These are phyloP conservation scores for Dalechampia spathulata DNA, from an alignment of 441 rosid species.

Conservation along the genomic window DNA sequence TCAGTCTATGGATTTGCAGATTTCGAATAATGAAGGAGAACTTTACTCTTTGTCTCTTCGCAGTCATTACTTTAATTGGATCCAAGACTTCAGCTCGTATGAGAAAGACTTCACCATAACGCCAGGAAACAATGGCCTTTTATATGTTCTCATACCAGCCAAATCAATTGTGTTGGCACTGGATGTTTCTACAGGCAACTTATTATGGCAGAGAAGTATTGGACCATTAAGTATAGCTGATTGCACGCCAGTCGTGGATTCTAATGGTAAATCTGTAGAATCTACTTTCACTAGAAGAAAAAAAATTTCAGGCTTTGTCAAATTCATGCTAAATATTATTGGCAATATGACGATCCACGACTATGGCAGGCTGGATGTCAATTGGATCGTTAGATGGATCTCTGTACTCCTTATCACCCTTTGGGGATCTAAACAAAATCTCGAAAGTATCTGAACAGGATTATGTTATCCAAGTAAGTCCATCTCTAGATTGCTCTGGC, in stretches of 20 bases:
- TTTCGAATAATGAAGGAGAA: constrained; percentile 66
- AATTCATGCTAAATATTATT: neutral
- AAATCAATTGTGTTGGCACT: constrained; percentile 52
- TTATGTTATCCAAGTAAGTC: constrained; percentile 51
- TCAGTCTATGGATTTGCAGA: constrained; percentile 29
- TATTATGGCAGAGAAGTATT: constrained; percentile 55
- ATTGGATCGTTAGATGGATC: constrained; percentile 80
- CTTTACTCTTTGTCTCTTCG: constrained; percentile 70
- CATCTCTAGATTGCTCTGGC: constrained; percentile 75
- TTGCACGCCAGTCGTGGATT: constrained; percentile 47
- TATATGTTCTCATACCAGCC: constrained; percentile 52
- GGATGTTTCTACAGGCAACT: constrained; percentile 55
- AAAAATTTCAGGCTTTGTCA: too few relatives aligned
- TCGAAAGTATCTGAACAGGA: constrained; percentile 27
- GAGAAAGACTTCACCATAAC: constrained; percentile 49
- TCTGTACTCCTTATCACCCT: constrained; percentile 66
- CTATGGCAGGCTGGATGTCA: constrained; percentile 61
- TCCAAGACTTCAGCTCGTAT: constrained; percentile 58
- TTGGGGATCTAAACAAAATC: constrained; percentile 49
- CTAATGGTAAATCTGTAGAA: constrained; percentile 37
- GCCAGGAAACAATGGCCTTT: constrained; percentile 66
- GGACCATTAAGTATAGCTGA: constrained; percentile 57
- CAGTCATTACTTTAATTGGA: constrained; percentile 58
- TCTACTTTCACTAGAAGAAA: neutral
- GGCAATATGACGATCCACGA: neutral